These are phyloP conservation scores for Boechera retrofracta DNA, from an alignment of 345 rosid genomes.

Conservation along the genomic window DNA sequence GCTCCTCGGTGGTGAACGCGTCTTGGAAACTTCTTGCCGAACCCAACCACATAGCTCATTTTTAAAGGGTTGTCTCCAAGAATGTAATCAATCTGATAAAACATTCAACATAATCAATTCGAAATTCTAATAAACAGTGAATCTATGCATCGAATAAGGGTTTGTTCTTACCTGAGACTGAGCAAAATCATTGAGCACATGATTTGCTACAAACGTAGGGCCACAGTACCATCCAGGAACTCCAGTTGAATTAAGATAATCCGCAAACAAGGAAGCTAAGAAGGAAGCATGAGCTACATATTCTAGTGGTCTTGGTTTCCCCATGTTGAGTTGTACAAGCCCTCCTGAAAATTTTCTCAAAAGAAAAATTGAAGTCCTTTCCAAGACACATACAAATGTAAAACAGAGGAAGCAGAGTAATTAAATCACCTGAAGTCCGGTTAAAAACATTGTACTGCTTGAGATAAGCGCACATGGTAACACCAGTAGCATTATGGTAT, in stretches of 20 bases:
- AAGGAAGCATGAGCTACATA: slow-evolving; percentile 74
- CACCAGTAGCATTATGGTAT: slow-evolving; percentile 74
- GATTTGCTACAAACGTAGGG: slow-evolving; percentile 47
- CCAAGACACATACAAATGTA: background rate
- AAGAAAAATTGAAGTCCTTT: background rate
- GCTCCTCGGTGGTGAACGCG: slow-evolving; percentile 84
- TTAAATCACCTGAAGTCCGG: slow-evolving; percentile 63
- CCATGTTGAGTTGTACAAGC: slow-evolving; percentile 62
- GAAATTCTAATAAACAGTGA: background rate
- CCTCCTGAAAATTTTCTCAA: slow-evolving; percentile 57
- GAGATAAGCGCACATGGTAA: slow-evolving; percentile 83
- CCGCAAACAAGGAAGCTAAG: slow-evolving; percentile 73
- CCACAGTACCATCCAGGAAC: slow-evolving; percentile 78
- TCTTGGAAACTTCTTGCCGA: slow-evolving; percentile 72
- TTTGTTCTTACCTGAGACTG: slow-evolving; percentile 63
- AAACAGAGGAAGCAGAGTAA: slow-evolving; percentile 4
- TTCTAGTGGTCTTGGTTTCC: slow-evolving; percentile 67
- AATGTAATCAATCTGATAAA: slow-evolving; percentile 68
- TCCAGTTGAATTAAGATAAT: slow-evolving; percentile 68
- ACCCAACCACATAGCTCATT: slow-evolving; percentile 88
- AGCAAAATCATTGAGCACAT: slow-evolving; percentile 58
- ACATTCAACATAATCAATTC: background rate
- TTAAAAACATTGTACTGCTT: slow-evolving; percentile 65
- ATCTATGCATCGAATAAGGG: background rate
- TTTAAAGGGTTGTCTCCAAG: slow-evolving; percentile 82